These are phyloP conservation scores for Closterium sp. DNA, from an alignment of 139 green algal species.

Conservation along the genomic window DNA sequence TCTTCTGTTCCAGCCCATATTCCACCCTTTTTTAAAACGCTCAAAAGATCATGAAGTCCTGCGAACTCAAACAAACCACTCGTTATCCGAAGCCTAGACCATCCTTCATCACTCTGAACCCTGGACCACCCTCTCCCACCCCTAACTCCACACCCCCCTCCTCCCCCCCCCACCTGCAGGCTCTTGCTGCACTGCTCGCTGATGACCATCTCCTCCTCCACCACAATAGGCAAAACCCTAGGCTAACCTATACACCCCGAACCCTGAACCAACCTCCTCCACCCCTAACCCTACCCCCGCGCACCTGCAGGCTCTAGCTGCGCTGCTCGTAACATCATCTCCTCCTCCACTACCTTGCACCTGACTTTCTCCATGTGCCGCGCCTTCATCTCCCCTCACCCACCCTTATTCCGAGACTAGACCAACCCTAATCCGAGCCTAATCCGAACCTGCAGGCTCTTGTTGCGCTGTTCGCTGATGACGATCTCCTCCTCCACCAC, in stretches of 20 bases:
- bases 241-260: too few species aligned
- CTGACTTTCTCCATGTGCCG: constrained; percentile 3
- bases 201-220: background rate
- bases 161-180: background rate
- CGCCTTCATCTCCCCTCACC: background rate
- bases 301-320: background rate
- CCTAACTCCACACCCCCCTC: too few species aligned
- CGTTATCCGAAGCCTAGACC: background rate
- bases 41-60: too few species aligned
- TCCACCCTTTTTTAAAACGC: too few species aligned
- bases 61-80: too few species aligned
- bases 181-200: background rate
- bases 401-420: background rate
- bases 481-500: constrained; percentile 1
- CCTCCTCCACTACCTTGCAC: background rate
- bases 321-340: background rate
- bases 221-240: too few species aligned
- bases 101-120: background rate
- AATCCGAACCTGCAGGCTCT: background rate
- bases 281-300: too few species aligned
- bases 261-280: too few species aligned
- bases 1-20: too few species aligned
- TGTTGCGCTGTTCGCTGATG: constrained; percentile 6
- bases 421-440: too few species aligned
- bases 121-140: background rate